A percentile compares a stretch with the other conserved stretches of the same genome.
phyloP scores from a whole-genome alignment of 805 yeast species.

The Monosporozyma servazzii region DNA sequence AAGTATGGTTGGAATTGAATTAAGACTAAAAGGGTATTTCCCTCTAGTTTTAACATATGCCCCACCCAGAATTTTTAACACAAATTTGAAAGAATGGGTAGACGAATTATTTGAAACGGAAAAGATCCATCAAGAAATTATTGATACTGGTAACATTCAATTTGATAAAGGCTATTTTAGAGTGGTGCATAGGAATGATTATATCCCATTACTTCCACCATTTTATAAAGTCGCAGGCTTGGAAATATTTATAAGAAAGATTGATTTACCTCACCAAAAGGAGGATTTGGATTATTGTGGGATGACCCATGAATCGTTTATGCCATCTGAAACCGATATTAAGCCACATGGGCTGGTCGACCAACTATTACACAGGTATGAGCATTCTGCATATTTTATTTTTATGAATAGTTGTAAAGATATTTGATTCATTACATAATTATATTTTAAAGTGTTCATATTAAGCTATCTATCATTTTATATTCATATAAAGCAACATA shows the following conservation, averaged over 20 bases:
- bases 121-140: constrained; percentile 20
- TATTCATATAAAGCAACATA: not conserved
- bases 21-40: constrained; percentile 42
- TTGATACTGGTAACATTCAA: constrained; percentile 20
- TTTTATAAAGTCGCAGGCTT: constrained; percentile 42
- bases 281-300: constrained; percentile 24
- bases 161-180: constrained; percentile 38
- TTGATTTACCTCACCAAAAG: constrained; percentile 25
- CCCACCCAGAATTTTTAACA: constrained; percentile 57
- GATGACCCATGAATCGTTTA: not conserved
- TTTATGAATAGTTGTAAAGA: constrained; percentile 28
- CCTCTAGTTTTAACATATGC: constrained; percentile 54
- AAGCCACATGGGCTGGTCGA: constrained; percentile 6
- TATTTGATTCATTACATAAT: constrained; percentile 7
- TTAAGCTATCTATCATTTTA: not conserved
- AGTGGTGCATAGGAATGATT: constrained; percentile 48
- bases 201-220: constrained; percentile 55
- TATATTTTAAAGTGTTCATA: not conserved
- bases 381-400: constrained; percentile 33
- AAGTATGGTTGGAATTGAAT: constrained; percentile 51
- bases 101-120: constrained; percentile 40
- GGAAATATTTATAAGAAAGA: constrained; percentile 38
- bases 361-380: constrained; percentile 26
- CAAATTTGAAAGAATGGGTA: constrained; percentile 40
- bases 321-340: not conserved